Evolutionary conservation across 495 filamentous ascomycete genomes (phyloP).

Genomic region (Lasiosphaeris hirsuta): DNA sequence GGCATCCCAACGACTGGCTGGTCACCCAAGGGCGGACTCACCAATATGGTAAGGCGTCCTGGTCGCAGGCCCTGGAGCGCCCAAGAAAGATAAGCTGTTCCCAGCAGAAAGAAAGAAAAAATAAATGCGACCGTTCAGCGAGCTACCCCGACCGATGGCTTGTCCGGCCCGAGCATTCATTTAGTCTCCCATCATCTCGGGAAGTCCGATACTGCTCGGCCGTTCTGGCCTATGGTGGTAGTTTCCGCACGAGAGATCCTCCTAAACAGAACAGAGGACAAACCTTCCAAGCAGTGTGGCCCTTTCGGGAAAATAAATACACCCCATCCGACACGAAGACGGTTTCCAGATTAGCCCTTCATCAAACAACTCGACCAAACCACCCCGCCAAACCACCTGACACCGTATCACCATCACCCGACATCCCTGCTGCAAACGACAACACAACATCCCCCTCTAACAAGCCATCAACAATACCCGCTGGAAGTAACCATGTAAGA

Average conservation of each 20-base stretch:
- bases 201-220: background rate
- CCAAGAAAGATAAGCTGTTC: background rate
- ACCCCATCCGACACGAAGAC: background rate
- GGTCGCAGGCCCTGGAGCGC: background rate
- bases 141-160: background rate
- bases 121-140: background rate
- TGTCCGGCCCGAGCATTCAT: background rate
- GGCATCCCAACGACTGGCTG: no score
- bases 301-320: background rate
- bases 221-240: background rate
- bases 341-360: background rate
- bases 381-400: no score
- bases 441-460: background rate
- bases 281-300: background rate
- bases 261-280: no score
- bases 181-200: background rate
- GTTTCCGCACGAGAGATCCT: no score
- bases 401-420: background rate
- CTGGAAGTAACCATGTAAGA: conserved; percentile 6
- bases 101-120: no score
- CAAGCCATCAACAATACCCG: background rate
- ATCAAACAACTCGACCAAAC: no score
- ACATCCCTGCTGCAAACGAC: background rate
- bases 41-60: background rate
- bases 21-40: no score